These are phyloP conservation scores for Gracilaria caudata DNA, from an alignment of 23 red algal species.

Conservation along the genomic window DNA sequence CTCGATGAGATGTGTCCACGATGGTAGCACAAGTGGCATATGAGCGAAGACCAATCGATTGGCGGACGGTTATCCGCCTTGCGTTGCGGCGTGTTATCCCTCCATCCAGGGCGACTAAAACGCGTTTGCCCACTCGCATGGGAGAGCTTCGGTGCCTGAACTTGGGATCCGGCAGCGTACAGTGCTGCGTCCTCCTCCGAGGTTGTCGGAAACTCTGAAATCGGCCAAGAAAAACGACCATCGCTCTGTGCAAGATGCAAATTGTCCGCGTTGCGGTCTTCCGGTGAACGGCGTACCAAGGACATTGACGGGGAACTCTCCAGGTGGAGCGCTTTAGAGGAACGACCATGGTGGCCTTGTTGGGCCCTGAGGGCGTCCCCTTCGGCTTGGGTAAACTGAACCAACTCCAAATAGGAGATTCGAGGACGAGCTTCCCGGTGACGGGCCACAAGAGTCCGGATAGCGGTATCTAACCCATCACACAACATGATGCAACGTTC, in stretches of 20 bases:
- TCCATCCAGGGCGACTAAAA: not conserved
- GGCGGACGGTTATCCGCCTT: not conserved
- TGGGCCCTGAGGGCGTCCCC: not conserved
- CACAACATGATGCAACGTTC: not conserved
- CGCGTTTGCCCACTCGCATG: not conserved
- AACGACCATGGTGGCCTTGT: not conserved
- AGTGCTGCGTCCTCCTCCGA: not conserved
- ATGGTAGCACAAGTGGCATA: not conserved
- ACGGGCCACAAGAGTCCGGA: not conserved
- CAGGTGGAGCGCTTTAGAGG: not conserved
- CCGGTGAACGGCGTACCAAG: not conserved
- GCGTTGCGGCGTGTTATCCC: not conserved
- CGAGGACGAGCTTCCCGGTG: not conserved
- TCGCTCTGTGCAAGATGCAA: not conserved
- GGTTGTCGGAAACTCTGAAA: not conserved
- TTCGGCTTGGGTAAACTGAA: slow-evolving; percentile 4
- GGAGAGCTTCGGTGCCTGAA: not conserved
- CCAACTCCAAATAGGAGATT: not conserved
- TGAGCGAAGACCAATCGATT: not conserved
- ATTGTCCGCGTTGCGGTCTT: not conserved
- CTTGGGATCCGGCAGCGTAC: not conserved
- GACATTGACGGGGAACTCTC: not conserved
- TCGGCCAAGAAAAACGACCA: not conserved
- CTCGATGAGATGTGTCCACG: not conserved
- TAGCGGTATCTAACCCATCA: not conserved